phyloP scores from a whole-genome alignment of 805 yeast genomes.

The Clavispora fructus region DNA sequence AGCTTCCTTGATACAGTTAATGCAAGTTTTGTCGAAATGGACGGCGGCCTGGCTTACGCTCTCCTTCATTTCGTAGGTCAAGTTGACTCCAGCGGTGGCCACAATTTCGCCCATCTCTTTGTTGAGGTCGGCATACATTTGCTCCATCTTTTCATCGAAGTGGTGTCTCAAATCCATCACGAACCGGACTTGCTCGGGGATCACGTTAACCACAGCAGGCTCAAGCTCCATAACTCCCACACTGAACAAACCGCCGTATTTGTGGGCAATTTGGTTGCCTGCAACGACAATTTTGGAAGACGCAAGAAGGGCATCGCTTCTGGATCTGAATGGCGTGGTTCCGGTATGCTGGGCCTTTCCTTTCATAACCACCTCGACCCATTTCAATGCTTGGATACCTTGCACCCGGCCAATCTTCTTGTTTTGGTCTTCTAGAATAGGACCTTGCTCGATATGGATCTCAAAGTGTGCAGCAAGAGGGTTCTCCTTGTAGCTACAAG shows the following conservation, averaged over 20 bases:
- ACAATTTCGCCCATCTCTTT: slow-evolving; percentile 33
- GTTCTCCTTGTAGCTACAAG: slow-evolving; percentile 43
- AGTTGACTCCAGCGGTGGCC: slow-evolving; percentile 23
- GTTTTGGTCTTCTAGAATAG: slow-evolving; percentile 52
- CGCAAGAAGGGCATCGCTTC: slow-evolving; percentile 59
- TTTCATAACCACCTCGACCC: slow-evolving; percentile 52
- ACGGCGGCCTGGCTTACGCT: slow-evolving; percentile 52
- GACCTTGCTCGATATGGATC: slow-evolving; percentile 75
- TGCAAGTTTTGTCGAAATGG: slow-evolving; percentile 48
- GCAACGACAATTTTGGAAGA: slow-evolving; percentile 52
- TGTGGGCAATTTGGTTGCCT: slow-evolving; percentile 51
- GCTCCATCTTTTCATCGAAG: slow-evolving; percentile 36
- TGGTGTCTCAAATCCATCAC: slow-evolving; percentile 58
- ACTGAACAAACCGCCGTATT: slow-evolving; percentile 49
- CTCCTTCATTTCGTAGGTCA: slow-evolving; percentile 37
- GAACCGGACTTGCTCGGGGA: slow-evolving; percentile 57
- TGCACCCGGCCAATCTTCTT: slow-evolving; percentile 60
- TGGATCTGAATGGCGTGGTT: slow-evolving; percentile 58
- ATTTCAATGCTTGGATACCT: slow-evolving; percentile 62
- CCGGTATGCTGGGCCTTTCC: slow-evolving; percentile 75
- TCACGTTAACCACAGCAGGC: slow-evolving; percentile 64
- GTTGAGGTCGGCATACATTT: slow-evolving; percentile 35
- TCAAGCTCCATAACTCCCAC: slow-evolving; percentile 53
- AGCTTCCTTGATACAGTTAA: slow-evolving; percentile 47
- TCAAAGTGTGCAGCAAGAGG: slow-evolving; percentile 69